Evolutionary conservation across 1,284 basidiomycete genomes (phyloP).

Genomic region (Psilocybe mexicana): DNA sequence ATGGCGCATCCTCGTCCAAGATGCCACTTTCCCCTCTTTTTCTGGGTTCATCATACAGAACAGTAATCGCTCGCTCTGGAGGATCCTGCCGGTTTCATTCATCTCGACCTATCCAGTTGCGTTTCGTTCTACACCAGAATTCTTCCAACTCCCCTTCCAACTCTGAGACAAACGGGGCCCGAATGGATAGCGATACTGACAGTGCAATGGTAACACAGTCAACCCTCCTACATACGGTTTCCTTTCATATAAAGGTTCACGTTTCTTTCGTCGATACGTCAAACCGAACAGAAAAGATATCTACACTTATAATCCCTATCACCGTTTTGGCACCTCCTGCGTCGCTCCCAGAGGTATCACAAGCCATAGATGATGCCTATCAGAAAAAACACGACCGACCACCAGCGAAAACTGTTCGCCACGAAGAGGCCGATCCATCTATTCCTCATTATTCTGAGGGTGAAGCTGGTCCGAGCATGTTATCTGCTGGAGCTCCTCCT

Average conservation of each 20-base stretch:
- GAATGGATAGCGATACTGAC: conserved; percentile 56
- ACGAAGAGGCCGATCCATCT: conserved; percentile 60
- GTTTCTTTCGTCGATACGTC: conserved; percentile 71
- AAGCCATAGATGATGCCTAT: conserved; percentile 69
- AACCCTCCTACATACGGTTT: conserved; percentile 70
- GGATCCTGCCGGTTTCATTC: conserved; percentile 80
- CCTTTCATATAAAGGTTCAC: conserved; percentile 65
- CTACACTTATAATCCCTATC: conserved; percentile 64
- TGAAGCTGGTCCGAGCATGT: conserved; percentile 72
- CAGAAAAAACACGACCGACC: conserved; percentile 83
- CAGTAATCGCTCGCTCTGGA: conserved; percentile 69
- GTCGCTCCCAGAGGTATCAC: conserved; percentile 71
- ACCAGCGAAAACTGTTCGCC: conserved; percentile 64
- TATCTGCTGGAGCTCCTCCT: conserved; percentile 63
- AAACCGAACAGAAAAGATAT: conserved; percentile 62
- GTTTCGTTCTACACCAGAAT: conserved; percentile 69
- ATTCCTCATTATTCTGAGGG: conserved; percentile 65
- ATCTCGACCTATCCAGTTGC: conserved; percentile 61
- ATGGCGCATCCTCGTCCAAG: conserved; percentile 37
- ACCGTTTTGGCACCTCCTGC: conserved; percentile 70
- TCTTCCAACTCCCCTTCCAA: conserved; percentile 55
- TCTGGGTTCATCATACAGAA: conserved; percentile 44
- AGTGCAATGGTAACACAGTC: conserved; percentile 74
- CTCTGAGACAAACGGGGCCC: conserved; percentile 40
- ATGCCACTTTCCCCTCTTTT: conserved; percentile 40